phyloP scores from a whole-genome alignment of 1,284 basidiomycete species.

The Puccinia triticina region DNA sequence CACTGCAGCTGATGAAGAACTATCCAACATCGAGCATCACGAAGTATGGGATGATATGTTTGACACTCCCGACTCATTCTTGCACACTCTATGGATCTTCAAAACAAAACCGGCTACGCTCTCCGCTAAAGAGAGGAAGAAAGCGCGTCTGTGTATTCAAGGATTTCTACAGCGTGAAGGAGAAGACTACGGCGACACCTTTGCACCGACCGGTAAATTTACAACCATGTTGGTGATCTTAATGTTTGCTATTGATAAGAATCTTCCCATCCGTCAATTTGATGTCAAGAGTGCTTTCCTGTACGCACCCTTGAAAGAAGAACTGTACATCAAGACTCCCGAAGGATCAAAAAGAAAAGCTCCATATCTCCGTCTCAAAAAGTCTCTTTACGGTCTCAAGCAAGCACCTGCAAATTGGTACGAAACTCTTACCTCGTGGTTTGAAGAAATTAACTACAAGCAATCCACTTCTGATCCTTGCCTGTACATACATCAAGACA shows the following conservation, averaged over 20 bases:
- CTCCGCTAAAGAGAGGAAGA: slow-evolving; percentile 57
- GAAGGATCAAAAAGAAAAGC: too few species aligned
- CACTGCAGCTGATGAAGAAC: background rate
- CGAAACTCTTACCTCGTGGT: too few species aligned
- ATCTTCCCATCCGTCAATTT: slow-evolving; percentile 61
- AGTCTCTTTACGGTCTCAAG: too few species aligned
- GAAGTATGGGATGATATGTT: background rate
- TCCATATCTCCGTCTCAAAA: too few species aligned
- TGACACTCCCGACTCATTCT: background rate
- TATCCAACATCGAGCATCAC: background rate
- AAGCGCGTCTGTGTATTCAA: too few species aligned
- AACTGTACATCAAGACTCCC: too few species aligned
- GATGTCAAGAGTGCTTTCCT: slow-evolving; percentile 62
- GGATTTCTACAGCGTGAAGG: slow-evolving; percentile 63
- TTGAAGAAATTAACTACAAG: too few species aligned
- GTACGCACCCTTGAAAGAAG: too few species aligned
- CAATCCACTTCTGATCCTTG: too few species aligned
- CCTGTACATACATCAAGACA: too few species aligned
- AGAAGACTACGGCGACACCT: slow-evolving; percentile 63
- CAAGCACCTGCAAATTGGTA: too few species aligned
- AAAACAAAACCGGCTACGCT: slow-evolving; percentile 60
- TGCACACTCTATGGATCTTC: slow-evolving; percentile 62
- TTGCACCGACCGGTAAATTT: slow-evolving; percentile 61
- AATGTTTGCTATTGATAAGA: slow-evolving; percentile 60
- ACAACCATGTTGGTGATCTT: slow-evolving; percentile 60